Conservation (phyloP, 1,139 yeast genomes). For the Geotrichum restrictum region DNA sequence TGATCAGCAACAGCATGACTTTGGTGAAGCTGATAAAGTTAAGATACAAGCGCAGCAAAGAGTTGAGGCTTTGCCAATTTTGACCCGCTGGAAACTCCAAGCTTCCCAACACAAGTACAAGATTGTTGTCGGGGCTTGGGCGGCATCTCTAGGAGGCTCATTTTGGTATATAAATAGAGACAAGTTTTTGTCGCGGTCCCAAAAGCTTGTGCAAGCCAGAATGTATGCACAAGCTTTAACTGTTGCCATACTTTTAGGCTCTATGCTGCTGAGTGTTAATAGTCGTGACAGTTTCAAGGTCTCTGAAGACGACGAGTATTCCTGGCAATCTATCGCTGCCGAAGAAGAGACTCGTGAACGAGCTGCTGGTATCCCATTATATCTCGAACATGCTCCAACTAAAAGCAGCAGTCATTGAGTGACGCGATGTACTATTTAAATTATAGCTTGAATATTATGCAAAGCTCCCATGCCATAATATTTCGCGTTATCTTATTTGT, state of each 20-base stretch:
- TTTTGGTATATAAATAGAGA: slow-evolving; percentile 75
- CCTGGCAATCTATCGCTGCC: slow-evolving; percentile 32
- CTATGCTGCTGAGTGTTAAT: slow-evolving; percentile 34
- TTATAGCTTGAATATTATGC: no score
- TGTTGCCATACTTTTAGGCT: slow-evolving; percentile 37
- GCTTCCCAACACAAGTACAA: slow-evolving; percentile 61
- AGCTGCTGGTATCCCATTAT: slow-evolving; percentile 21
- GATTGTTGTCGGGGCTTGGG: slow-evolving; percentile 77
- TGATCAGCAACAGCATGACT: slow-evolving; percentile 25
- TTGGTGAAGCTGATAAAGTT: slow-evolving; percentile 10
- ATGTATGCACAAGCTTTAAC: slow-evolving; percentile 84
- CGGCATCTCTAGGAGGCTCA: slow-evolving; percentile 77
- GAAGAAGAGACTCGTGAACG: slow-evolving; percentile 30
- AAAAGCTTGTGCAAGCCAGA: slow-evolving; percentile 88
- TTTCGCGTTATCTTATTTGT: no score
- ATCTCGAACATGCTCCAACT: background rate
- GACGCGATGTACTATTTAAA: no score
- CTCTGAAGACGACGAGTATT: slow-evolving; percentile 32
- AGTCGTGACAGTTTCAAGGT: slow-evolving; percentile 33
- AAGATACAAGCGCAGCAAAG: background rate
- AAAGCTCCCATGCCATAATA: no score
- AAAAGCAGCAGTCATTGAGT: background rate
- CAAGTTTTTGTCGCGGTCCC: slow-evolving; percentile 69
- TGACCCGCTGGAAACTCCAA: slow-evolving; percentile 11
- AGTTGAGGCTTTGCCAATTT: background rate